Base-by-base conservation (phyloP, 768 basidiomycete genomes). In the Xerocomellus dryophilus region DNA sequence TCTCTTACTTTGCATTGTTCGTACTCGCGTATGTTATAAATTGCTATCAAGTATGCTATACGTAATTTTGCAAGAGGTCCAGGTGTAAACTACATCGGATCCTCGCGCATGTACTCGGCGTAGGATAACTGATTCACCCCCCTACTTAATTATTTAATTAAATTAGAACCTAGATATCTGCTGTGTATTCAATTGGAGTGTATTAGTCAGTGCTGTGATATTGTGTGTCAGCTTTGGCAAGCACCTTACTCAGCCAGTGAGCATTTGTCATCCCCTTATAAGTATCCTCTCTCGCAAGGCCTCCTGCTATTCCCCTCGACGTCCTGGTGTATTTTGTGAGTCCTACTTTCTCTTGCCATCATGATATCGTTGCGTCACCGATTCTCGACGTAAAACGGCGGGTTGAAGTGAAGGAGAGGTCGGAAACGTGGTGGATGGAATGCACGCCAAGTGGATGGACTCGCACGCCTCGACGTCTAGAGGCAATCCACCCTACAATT, bases 271-370 rank as follows among this genome's bases (percentile, higher is more conserved):
- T 43, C 50, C 27, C 6, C 3, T n/a, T 61, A 66, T 53, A 66
- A 63, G 50, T 21, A 27, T 15, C 38, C 34, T 21, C 56, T 25
- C 39, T n/a, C 47, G 4, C 43, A 10, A 6, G 8, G 11, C 23
- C 14, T 36, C 12, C 6, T 14, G 11, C 25, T 7, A 15, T 36
- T 9, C 20, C 17, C 40, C 43, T 52, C 59, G 46, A 53, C 64
- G 42, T 56, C 46, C 46, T 48, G 39, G 57, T 59, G 57, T 61
- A 63, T 49, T 54, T 31, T 66, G 65, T 66, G 56, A 66, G 65
- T 61, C 31, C 12, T 44, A 5, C 20, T 2, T 50, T 40, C 14
- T 46, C 17, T 25, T 31, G 14, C 21, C 11, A 3, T 25, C 25
- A 25, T 25, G 25, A 25, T 41, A 11, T 31, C 21, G n/a, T 18